Evolutionary conservation across 1,284 basidiomycete species (phyloP).

Genomic region (Apiotrichum mycotoxinovorans): DNA sequence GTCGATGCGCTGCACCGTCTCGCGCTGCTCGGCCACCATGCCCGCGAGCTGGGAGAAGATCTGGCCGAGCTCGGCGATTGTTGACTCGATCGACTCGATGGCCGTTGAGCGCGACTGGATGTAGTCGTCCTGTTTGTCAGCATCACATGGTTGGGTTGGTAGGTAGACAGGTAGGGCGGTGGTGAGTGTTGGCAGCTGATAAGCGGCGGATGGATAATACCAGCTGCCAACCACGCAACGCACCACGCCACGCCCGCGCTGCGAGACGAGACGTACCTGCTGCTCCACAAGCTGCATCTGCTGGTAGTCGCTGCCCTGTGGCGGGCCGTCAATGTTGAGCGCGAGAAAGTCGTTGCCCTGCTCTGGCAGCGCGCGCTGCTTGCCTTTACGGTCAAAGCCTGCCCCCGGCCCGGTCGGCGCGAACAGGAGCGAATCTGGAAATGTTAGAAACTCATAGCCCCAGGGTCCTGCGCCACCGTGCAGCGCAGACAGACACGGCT

Average conservation of each 20-base stretch:
- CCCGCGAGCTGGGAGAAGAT: slow-evolving; percentile 96
- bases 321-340: slow-evolving; percentile 79
- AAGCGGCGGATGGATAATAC: background rate
- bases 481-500: too few species aligned
- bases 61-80: slow-evolving; percentile 93
- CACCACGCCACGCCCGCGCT: slow-evolving; percentile 53
- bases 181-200: slow-evolving; percentile 30
- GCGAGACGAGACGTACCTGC: slow-evolving; percentile 71
- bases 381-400: slow-evolving; percentile 46
- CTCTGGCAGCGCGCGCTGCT: slow-evolving; percentile 36
- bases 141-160: slow-evolving; percentile 33
- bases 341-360: slow-evolving; percentile 71
- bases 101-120: slow-evolving; percentile 93
- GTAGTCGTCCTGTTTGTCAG: slow-evolving; percentile 79
- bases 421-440: slow-evolving; percentile 70
- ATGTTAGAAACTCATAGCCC: too few species aligned
- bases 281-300: slow-evolving; percentile 96
- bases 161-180: background rate
- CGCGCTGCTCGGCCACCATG: slow-evolving; percentile 98
- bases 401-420: slow-evolving; percentile 46
- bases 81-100: slow-evolving; percentile 97
- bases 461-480: too few species aligned
- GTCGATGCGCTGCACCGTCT: slow-evolving; percentile 99
- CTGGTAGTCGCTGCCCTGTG: slow-evolving; percentile 65
- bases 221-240: background rate